These are phyloP conservation scores for Schizopora paradoxa DNA, from an alignment of 1,284 basidiomycete genomes.

Conservation along the genomic window DNA sequence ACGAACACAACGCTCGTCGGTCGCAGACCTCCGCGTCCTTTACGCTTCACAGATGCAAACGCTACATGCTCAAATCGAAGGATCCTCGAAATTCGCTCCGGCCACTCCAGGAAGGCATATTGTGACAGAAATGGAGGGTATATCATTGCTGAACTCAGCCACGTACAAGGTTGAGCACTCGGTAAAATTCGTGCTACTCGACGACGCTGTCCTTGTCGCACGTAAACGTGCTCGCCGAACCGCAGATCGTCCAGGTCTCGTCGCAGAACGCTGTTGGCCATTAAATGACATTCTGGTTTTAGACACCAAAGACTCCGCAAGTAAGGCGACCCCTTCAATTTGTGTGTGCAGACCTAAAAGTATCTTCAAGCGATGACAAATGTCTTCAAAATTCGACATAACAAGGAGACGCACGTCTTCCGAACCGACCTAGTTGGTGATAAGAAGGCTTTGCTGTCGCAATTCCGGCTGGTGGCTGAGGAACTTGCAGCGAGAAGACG, in stretches of 20 bases:
- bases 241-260: constrained; percentile 61
- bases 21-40: constrained; percentile 88
- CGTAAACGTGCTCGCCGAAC: constrained; percentile 52
- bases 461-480: constrained; percentile 90
- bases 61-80: constrained; percentile 88
- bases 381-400: constrained; percentile 92
- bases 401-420: constrained; percentile 93
- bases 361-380: constrained; percentile 73
- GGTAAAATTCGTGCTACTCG: constrained; percentile 87
- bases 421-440: constrained; percentile 77
- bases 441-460: constrained; percentile 80
- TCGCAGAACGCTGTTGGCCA: constrained; percentile 91
- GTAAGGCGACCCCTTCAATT: constrained; percentile 39
- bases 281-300: constrained; percentile 90
- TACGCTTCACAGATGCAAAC: constrained; percentile 93
- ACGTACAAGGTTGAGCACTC: constrained; percentile 91
- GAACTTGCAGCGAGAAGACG: constrained; percentile 83
- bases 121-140: constrained; percentile 80
- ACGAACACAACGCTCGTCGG: constrained; percentile 78
- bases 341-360: neutral
- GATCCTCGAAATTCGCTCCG: constrained; percentile 94
- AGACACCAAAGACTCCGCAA: constrained; percentile 91
- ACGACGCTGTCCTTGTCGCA: constrained; percentile 88
- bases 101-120: constrained; percentile 88
- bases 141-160: constrained; percentile 86